These are phyloP conservation scores for Carex scoparia DNA, from an alignment of 176 grass and related monocot species.

Conservation along the genomic window DNA sequence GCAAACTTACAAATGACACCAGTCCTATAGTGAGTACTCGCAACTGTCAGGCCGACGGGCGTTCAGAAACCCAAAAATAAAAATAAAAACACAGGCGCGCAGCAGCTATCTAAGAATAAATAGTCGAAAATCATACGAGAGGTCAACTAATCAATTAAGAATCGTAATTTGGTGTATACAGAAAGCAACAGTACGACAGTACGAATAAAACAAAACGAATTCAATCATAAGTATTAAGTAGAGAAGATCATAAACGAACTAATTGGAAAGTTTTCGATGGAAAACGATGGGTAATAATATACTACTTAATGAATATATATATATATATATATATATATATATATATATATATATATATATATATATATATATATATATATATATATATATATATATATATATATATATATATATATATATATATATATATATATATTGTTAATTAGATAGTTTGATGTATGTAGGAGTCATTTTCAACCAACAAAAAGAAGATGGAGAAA, in stretches of 20 bases:
- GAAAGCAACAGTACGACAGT: background rate
- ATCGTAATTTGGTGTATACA: background rate
- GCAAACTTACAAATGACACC: background rate
- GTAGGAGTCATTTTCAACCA: background rate
- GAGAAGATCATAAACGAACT: background rate
- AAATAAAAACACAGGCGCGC: no score
- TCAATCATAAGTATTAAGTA: background rate
- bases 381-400: no score
- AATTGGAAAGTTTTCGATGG: background rate
- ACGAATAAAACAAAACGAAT: background rate
- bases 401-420: no score
- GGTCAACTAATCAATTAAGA: background rate
- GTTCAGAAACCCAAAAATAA: no score
- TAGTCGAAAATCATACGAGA: background rate
- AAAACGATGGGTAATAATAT: background rate
- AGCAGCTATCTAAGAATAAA: no score
- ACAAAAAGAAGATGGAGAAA: conserved; percentile 10
- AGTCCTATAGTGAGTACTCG: background rate
- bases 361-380: no score
- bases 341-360: no score
- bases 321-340: background rate
- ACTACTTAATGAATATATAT: background rate
- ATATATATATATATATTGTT: background rate
- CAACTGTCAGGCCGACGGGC: no score
- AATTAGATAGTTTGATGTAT: background rate